Evolutionary conservation across 495 filamentous ascomycete genomes (phyloP).

Genomic region (Lophiostoma macrostomum): DNA sequence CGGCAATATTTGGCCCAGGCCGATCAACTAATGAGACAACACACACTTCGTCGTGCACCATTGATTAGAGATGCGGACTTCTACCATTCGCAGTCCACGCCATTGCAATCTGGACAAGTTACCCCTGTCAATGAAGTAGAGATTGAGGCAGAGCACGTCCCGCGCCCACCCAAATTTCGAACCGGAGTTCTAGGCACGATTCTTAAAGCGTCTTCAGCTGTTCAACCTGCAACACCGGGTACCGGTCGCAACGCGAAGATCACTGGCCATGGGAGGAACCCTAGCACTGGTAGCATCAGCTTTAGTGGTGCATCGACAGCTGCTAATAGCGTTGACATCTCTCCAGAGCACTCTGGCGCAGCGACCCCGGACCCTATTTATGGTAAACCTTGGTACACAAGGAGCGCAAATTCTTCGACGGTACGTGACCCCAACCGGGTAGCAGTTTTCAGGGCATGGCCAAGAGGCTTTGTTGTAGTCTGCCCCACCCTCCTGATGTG

Average conservation of each 20-base stretch:
- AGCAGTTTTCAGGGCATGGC: too few species aligned
- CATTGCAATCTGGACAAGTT: slow-evolving; percentile 52
- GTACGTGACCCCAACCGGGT: too few species aligned
- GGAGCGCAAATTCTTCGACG: slow-evolving; percentile 49
- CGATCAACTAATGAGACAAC: slow-evolving; percentile 16
- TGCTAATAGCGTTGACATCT: slow-evolving; percentile 38
- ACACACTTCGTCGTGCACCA: slow-evolving; percentile 9
- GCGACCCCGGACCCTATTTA: slow-evolving; percentile 53
- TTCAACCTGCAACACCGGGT: slow-evolving; percentile 16
- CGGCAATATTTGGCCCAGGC: slow-evolving; percentile 20
- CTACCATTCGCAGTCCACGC: slow-evolving; percentile 9
- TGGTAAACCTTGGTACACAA: slow-evolving; percentile 60
- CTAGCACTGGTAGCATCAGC: slow-evolving; percentile 7
- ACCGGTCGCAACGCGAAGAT: slow-evolving; percentile 2
- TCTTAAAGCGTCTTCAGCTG: slow-evolving; percentile 62
- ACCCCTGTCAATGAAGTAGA: slow-evolving; percentile 61
- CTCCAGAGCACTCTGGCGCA: slow-evolving; percentile 50
- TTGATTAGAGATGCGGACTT: slow-evolving; percentile 23
- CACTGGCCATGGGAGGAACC: slow-evolving; percentile 9
- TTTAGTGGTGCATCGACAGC: slow-evolving; percentile 29
- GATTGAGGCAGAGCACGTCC: slow-evolving; percentile 62
- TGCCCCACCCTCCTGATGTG: too few species aligned
- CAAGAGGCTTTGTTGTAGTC: too few species aligned
- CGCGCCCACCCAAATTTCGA: slow-evolving; percentile 66
- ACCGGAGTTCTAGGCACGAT: slow-evolving; percentile 75